phyloP scores from a whole-genome alignment of 129 eudicot species.

The Ambrosia artemisiifolia region DNA sequence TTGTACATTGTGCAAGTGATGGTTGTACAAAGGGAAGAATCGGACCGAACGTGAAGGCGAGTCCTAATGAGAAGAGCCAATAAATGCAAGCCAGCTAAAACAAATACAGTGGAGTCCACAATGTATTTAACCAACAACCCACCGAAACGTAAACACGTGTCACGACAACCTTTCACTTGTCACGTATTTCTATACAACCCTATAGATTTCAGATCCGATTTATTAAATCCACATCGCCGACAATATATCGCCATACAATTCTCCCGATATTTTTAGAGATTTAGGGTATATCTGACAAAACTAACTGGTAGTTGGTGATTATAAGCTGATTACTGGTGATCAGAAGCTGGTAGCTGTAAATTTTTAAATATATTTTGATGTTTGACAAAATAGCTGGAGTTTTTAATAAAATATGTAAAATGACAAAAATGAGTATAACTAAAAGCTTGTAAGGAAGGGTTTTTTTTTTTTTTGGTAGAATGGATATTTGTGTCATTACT shows the following conservation, averaged over 20 bases:
- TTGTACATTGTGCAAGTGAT: slow-evolving; percentile 9
- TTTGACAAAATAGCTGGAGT: too few relatives aligned
- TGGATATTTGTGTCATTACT: too few relatives aligned
- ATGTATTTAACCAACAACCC: slow-evolving; percentile 13
- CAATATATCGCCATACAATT: slow-evolving; percentile 42
- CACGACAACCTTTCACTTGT: slow-evolving; percentile 16
- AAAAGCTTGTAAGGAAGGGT: too few relatives aligned
- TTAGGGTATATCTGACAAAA: too few relatives aligned
- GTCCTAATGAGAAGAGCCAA: slow-evolving; percentile 34
- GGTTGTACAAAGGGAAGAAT: slow-evolving; percentile 9
- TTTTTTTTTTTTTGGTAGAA: too few relatives aligned
- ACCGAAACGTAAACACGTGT: slow-evolving; percentile 37
- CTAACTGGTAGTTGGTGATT: too few relatives aligned
- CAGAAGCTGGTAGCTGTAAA: too few relatives aligned
- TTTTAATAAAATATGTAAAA: too few relatives aligned
- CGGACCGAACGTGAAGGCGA: slow-evolving; percentile 27
- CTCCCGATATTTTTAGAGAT: slow-evolving; percentile 2
- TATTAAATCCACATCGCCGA: slow-evolving; percentile 36
- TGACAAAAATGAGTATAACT: too few relatives aligned
- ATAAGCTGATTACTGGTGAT: too few relatives aligned
- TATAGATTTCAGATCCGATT: slow-evolving; percentile 10
- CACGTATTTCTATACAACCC: slow-evolving; percentile 12
- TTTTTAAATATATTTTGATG: too few relatives aligned
- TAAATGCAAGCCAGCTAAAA: slow-evolving; percentile 45
- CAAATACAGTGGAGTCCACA: slow-evolving; percentile 29